A percentile compares a stretch with the other conserved stretches of the same genome.
phyloP scores from a whole-genome alignment of 202 grass and related monocot species.

The Zizania palustris region DNA sequence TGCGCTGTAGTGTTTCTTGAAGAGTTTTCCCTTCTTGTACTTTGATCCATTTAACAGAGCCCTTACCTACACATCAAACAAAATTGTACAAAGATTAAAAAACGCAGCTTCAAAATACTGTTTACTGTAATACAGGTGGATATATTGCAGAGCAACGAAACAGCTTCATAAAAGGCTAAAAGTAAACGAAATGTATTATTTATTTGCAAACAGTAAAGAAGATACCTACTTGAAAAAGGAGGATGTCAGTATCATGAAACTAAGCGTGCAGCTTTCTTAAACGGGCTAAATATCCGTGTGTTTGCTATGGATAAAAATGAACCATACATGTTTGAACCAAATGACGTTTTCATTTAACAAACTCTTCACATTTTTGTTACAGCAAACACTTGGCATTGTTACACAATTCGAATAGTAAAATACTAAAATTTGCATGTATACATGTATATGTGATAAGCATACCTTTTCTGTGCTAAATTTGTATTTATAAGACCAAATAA shows the following conservation, averaged over 20 bases:
- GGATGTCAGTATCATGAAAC: not conserved
- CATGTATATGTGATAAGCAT: not conserved
- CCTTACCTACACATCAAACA: conserved; percentile 44
- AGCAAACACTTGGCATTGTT: not conserved
- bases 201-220: not conserved
- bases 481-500: not conserved
- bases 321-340: not conserved
- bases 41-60: conserved; percentile 60
- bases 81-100: not conserved
- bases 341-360: not conserved
- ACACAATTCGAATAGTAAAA: not conserved
- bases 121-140: too few species aligned
- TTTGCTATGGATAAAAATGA: not conserved
- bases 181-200: not conserved
- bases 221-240: not conserved
- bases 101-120: too few species aligned
- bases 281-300: not conserved
- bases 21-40: conserved; percentile 78
- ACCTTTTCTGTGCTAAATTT: not conserved
- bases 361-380: not conserved
- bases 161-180: not conserved
- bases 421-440: not conserved
- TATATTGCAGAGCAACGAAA: not conserved
- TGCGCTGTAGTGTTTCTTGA: conserved; percentile 56
- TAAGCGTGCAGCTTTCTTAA: not conserved